Evolutionary conservation across 257 asterid species (phyloP).

Genomic region (Ballota nigra): DNA sequence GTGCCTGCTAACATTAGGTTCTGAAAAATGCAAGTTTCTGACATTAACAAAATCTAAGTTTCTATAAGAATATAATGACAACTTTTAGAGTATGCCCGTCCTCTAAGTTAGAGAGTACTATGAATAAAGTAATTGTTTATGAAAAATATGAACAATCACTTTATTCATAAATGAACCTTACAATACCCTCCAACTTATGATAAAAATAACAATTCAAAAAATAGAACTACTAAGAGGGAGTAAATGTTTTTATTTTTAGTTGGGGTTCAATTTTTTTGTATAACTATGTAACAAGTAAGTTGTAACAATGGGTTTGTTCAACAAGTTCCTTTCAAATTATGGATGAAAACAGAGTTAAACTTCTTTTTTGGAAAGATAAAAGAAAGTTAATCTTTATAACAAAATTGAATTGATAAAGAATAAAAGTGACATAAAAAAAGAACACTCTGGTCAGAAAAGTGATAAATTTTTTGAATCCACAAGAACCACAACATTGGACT

Average conservation of each 20-base stretch:
- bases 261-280: too few species aligned
- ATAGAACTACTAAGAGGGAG: too few species aligned
- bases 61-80: too few species aligned
- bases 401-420: neutral
- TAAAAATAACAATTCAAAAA: too few species aligned
- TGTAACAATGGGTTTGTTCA: neutral
- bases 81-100: too few species aligned
- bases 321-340: neutral
- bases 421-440: neutral
- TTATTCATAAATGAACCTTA: too few species aligned
- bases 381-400: neutral
- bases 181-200: too few species aligned
- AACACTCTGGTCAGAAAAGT: neutral
- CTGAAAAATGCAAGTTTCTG: slow-evolving; percentile 24
- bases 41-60: neutral
- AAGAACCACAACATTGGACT: neutral
- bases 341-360: neutral
- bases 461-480: neutral
- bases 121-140: too few species aligned
- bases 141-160: too few species aligned
- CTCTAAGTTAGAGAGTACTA: too few species aligned
- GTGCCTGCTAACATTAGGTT: slow-evolving; percentile 54
- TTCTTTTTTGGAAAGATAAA: too few species aligned
- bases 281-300: neutral
- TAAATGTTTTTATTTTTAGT: too few species aligned